These are phyloP conservation scores for Eucalyptus virginea DNA, from an alignment of 345 rosid genomes.

Conservation along the genomic window DNA sequence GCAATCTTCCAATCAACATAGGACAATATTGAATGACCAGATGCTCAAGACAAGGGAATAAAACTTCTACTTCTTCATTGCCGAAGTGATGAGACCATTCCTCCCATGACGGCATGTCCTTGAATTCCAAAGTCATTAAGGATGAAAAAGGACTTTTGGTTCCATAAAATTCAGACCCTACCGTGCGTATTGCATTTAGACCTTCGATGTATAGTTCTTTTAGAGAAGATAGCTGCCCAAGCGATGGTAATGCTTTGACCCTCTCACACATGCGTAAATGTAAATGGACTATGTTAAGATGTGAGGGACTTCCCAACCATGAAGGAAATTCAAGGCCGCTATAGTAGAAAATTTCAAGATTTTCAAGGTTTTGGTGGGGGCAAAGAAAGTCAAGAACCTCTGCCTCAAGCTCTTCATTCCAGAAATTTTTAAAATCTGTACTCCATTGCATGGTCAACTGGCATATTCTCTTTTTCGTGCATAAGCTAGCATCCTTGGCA, in stretches of 20 bases:
- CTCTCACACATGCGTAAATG: fast-evolving
- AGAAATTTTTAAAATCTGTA: fast-evolving
- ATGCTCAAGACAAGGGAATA: background rate
- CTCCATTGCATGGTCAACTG: no score
- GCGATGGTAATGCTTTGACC: fast-evolving
- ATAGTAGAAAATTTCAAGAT: fast-evolving
- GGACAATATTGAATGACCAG: fast-evolving
- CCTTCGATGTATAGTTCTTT: fast-evolving
- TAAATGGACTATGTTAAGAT: background rate
- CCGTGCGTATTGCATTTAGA: background rate
- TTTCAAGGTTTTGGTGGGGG: no score
- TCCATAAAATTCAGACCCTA: background rate
- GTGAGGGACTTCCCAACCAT: no score
- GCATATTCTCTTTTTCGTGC: background rate
- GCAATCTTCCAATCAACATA: background rate
- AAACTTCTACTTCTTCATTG: background rate
- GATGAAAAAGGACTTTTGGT: background rate
- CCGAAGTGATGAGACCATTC: fast-evolving
- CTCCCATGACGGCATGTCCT: background rate
- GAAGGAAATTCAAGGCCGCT: fast-evolving
- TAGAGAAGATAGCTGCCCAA: fast-evolving
- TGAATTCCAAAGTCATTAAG: background rate
- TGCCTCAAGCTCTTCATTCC: no score
- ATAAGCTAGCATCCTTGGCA: fast-evolving
- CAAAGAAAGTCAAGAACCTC: no score